Evolutionary conservation across 306 rosid genomes (phyloP).

Genomic region (Dryas drummondii): DNA sequence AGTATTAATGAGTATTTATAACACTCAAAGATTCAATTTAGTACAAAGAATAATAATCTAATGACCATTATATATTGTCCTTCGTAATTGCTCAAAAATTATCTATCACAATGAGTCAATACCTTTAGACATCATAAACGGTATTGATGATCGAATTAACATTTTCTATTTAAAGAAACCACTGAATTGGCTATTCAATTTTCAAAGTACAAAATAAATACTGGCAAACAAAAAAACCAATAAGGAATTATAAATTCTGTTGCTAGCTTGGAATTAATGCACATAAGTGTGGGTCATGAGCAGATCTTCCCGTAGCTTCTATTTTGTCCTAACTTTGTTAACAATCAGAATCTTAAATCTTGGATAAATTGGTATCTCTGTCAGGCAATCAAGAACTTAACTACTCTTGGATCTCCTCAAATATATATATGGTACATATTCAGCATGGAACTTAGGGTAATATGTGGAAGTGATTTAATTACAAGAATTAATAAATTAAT

Average conservation of each 20-base stretch:
- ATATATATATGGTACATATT: conserved; percentile 40
- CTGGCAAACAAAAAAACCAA: too few relatives aligned
- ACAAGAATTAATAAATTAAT: not conserved
- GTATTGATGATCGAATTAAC: too few relatives aligned
- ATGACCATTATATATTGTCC: too few relatives aligned
- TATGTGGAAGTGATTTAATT: conserved; percentile 34
- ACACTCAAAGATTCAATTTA: too few relatives aligned
- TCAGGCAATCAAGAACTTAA: conserved; percentile 44
- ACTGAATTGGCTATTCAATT: too few relatives aligned
- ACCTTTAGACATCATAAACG: too few relatives aligned
- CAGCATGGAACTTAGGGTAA: conserved; percentile 19
- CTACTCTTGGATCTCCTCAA: conserved; percentile 28
- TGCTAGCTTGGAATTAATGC: not conserved
- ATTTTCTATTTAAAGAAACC: too few relatives aligned
- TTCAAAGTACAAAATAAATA: too few relatives aligned
- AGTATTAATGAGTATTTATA: too few relatives aligned
- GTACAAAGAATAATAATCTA: too few relatives aligned
- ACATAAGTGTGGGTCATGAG: not conserved
- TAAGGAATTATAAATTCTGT: conserved; percentile 1
- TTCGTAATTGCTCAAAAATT: too few relatives aligned
- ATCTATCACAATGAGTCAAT: too few relatives aligned
- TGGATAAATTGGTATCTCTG: conserved; percentile 52
- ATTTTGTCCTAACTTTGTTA: conserved; percentile 41
- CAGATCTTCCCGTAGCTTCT: conserved; percentile 41
- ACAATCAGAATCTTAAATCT: conserved; percentile 74